Evolutionary conservation across 345 rosid genomes (phyloP).

Genomic region (Corchorus capsularis): DNA sequence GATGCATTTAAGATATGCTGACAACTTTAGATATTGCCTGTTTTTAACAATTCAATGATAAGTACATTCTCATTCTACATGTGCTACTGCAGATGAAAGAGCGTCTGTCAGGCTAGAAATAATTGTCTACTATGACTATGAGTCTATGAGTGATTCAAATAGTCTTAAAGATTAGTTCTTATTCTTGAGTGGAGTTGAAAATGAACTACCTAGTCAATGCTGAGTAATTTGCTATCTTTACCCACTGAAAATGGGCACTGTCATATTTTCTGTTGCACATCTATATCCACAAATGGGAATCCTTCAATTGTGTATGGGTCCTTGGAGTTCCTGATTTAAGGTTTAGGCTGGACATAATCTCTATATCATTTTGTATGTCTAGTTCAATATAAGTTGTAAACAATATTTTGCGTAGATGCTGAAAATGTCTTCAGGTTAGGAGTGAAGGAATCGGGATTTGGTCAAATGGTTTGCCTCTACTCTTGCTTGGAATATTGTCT

Average conservation of each 20-base stretch:
- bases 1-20: constrained; percentile 1
- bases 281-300: background rate
- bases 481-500: background rate
- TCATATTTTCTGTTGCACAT: background rate
- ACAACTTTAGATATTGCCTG: background rate
- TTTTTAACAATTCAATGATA: background rate
- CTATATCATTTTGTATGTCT: background rate
- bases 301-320: constrained; percentile 10
- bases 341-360: background rate
- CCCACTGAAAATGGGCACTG: background rate
- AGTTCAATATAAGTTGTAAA: background rate
- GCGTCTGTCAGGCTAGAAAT: background rate
- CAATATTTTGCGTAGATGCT: background rate
- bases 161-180: constrained; percentile 1
- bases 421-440: background rate
- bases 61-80: background rate
- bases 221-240: background rate
- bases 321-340: background rate
- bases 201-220: background rate
- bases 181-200: background rate
- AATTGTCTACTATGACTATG: background rate
- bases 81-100: background rate
- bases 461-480: background rate
- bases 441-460: background rate
- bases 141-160: background rate